A percentile compares a stretch with the other conserved stretches of the same genome.
Conservation (phyloP, 2,329 filamentous ascomycete species). For the Rhinocladiella similis region DNA sequence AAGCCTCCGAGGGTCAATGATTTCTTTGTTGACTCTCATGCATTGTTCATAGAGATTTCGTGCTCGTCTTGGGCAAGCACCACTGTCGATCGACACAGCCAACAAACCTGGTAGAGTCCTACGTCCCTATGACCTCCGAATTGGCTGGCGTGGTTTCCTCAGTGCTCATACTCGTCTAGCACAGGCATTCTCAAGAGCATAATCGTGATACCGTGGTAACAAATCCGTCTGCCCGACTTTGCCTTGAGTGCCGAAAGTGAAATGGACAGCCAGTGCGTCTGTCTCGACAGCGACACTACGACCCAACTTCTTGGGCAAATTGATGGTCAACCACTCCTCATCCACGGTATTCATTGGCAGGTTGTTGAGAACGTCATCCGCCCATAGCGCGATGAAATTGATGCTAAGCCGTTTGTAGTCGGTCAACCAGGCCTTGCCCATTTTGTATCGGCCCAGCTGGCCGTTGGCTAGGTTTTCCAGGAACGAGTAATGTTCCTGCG, state of each 20-base stretch:
- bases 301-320: conserved; percentile 40
- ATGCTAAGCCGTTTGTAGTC: conserved; percentile 53
- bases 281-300: conserved; percentile 54
- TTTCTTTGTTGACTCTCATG: not conserved
- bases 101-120: too few relatives aligned
- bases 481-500: conserved; percentile 51
- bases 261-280: conserved; percentile 55
- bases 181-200: conserved; percentile 56
- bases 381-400: conserved; percentile 56
- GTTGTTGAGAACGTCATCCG: conserved; percentile 52
- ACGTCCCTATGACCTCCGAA: too few relatives aligned
- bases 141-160: too few relatives aligned
- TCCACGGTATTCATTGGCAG: conserved; percentile 51
- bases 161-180: conserved; percentile 15
- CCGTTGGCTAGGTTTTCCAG: conserved; percentile 49
- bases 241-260: conserved; percentile 48
- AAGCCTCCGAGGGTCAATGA: too few relatives aligned
- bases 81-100: too few relatives aligned
- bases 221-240: conserved; percentile 55
- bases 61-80: too few relatives aligned
- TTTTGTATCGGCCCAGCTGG: conserved; percentile 45
- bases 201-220: conserved; percentile 54
- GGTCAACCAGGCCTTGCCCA: conserved; percentile 46
- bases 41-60: too few relatives aligned
- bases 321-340: conserved; percentile 45